These are phyloP conservation scores for Pulveroboletus frians DNA, from an alignment of 768 basidiomycete species.

Conservation along the genomic window DNA sequence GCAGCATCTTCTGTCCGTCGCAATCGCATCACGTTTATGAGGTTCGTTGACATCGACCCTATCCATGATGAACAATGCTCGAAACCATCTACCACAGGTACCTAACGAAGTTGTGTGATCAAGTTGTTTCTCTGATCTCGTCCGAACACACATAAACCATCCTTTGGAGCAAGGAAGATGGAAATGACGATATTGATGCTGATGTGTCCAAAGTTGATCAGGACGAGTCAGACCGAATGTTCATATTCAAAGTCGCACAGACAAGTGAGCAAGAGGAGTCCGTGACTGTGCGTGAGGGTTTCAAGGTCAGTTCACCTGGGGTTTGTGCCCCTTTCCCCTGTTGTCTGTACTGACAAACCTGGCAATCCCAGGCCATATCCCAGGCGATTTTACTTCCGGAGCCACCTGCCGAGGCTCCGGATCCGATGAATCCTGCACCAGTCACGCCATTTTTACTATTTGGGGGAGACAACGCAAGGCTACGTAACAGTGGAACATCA, in stretches of 20 bases:
- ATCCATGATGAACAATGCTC: background rate
- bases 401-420: conserved; percentile 2
- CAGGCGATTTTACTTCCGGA: conserved; percentile 6
- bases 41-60: conserved; percentile 30
- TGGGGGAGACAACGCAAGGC: conserved; percentile 39
- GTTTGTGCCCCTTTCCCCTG: conserved; percentile 12
- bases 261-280: conserved; percentile 54
- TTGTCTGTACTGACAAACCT: conserved; percentile 14
- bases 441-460: conserved; percentile 30
- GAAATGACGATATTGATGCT: conserved; percentile 14
- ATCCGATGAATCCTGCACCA: background rate
- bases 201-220: conserved; percentile 24
- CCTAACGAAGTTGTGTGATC: conserved; percentile 54
- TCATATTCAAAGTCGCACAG: conserved; percentile 52
- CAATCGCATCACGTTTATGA: conserved; percentile 58
- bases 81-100: conserved; percentile 35
- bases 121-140: conserved; percentile 46
- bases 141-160: conserved; percentile 41
- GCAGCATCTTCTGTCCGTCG: conserved; percentile 42
- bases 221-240: conserved; percentile 47
- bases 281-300: conserved; percentile 41
- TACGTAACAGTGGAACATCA: conserved; percentile 33
- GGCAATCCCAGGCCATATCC: conserved; percentile 1
- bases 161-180: conserved; percentile 36
- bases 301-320: conserved; percentile 26